Evolutionary conservation across 306 rosid species (phyloP).

Genomic region (Pyrus bretschneideri): DNA sequence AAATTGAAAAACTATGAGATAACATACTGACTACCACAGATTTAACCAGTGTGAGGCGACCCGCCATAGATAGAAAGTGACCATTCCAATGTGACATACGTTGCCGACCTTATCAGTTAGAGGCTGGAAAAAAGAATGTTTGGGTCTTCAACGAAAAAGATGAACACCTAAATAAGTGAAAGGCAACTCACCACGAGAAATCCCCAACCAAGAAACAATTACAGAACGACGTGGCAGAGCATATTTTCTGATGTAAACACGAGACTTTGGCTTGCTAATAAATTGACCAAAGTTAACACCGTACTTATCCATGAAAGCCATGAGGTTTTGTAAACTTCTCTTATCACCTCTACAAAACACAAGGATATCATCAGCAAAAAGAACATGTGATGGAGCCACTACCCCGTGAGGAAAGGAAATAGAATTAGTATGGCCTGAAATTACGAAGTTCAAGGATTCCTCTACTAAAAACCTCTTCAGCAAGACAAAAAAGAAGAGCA

Average conservation of each 20-base stretch:
- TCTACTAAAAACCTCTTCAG: neutral
- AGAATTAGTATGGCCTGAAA: neutral
- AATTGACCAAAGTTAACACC: neutral
- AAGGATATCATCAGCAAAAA: neutral
- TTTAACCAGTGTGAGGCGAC: neutral
- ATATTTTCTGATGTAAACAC: neutral
- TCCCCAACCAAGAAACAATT: neutral
- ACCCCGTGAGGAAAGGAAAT: neutral
- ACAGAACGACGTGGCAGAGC: neutral
- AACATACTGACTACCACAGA: neutral
- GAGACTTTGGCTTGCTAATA: neutral
- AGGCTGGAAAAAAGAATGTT: too few relatives aligned
- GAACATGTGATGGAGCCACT: neutral
- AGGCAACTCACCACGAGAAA: neutral
- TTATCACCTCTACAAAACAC: neutral
- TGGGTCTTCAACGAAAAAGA: neutral
- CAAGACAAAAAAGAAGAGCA: too few relatives aligned
- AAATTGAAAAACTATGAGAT: too few relatives aligned
- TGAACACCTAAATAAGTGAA: neutral
- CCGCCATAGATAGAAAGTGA: neutral
- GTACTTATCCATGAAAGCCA: neutral
- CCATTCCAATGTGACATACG: neutral
- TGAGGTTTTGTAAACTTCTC: neutral
- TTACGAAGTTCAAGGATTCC: neutral
- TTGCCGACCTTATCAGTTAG: neutral